These are phyloP conservation scores for Boletales sp. DNA, from an alignment of 768 basidiomycete species.

Conservation along the genomic window DNA sequence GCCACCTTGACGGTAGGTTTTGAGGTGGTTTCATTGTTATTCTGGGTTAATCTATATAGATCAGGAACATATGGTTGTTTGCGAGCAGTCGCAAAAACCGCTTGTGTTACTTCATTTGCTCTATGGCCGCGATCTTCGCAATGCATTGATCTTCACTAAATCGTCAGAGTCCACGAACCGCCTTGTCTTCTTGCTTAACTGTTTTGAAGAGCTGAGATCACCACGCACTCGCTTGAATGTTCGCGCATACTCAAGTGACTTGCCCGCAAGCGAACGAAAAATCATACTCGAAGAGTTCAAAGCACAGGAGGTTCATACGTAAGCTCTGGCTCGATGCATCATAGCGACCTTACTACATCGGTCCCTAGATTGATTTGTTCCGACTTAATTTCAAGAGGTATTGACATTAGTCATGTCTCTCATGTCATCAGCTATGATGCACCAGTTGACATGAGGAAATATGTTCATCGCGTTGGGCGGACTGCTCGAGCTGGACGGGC, in stretches of 20 bases:
- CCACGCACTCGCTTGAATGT: conserved; percentile 37
- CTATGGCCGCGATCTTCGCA: conserved; percentile 52
- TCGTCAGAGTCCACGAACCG: conserved; percentile 86
- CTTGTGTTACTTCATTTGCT: conserved; percentile 87
- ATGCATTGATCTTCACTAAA: conserved; percentile 94
- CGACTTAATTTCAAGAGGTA: conserved; percentile 92
- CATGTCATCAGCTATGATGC: conserved; percentile 96
- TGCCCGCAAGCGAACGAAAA: conserved; percentile 69
- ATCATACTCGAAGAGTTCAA: conserved; percentile 77
- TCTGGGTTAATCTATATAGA: conserved; percentile 2
- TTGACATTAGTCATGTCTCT: conserved; percentile 88
- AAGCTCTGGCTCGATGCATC: conserved; percentile 22
- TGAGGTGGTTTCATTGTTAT: background rate
- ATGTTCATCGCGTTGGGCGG: conserved; percentile 94
- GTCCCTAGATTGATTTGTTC: conserved; percentile 85
- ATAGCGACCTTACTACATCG: conserved; percentile 3
- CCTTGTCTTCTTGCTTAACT: conserved; percentile 76
- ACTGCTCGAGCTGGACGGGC: conserved; percentile 89
- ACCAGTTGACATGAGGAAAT: conserved; percentile 97
- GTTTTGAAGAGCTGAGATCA: conserved; percentile 59
- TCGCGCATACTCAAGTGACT: conserved; percentile 85
- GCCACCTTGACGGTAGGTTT: conserved; percentile 61
- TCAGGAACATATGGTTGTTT: conserved; percentile 86
- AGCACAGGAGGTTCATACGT: conserved; percentile 81
- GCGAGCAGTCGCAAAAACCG: conserved; percentile 77